Evolutionary conservation across 106 monocot genomes (phyloP), one percentile per base, ranked within the genome.

Genomic region (Posidonia australis): DNA sequence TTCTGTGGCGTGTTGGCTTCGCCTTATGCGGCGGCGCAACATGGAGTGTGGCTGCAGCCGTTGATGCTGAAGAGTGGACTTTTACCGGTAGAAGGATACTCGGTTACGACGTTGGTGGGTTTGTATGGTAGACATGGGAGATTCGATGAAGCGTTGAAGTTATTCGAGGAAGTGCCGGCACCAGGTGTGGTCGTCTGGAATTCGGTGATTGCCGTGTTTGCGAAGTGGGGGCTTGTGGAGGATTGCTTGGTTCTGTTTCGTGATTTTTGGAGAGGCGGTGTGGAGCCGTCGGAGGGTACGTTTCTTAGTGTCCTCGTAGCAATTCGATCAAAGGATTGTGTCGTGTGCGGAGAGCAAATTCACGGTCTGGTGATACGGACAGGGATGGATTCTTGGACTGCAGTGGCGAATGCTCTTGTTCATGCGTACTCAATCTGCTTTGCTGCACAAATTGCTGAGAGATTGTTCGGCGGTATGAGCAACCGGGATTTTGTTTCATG

Each of bases 101-200:
- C 85, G 0, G 67, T 64, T 9, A 92, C 88, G 16, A 64, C 85
- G 6, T 52, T 92, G 60, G 10, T 92, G 51, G 66, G 72, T n/a
- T 61, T 71, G 17, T 78, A 76, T 17, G 74, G 57, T 20, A 63
- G 75, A 26, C 58, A 69, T 13, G 66, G 77, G 22, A 62, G 68
- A 69, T 11, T 88, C 14, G 73, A 66, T 12, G 74, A 70, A 51
- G 77, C 83, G 7, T 23, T 77, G 28, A 78, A 53, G 63, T 9
- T 92, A 69, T 88, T 92, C 36, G 77, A 74, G 22, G 88, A 88
- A 76, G 88, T 88, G 80, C 71, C 76, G n/a, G 56, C 24, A 1
- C 54, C 51, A 41, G 82, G 70, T 18, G 66, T 85, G 17, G 79
- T 83, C 29, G 79, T 78, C 25, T 88, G 82, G 87, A 92, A 85